Conservation (phyloP, 192 early-diverging fungal species). For the Mortierella alpina region DNA sequence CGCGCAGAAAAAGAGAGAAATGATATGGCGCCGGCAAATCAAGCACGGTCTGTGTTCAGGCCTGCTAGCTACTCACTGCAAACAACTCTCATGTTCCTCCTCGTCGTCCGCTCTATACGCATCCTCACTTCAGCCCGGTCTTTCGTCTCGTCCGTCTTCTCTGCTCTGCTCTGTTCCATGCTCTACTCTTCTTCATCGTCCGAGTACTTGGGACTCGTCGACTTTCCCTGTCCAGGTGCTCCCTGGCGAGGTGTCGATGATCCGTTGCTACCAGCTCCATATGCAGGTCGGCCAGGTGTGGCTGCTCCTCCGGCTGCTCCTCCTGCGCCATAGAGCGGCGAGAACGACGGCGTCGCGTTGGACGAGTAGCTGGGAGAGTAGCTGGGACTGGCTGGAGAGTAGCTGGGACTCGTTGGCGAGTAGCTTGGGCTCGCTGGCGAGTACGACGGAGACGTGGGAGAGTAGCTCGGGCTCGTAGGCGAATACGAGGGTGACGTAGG, state of each 20-base stretch:
- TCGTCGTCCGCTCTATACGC: no score
- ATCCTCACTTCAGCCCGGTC: no score
- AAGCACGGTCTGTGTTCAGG: no score
- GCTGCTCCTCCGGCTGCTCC: conserved; percentile 30
- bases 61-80: no score
- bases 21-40: no score
- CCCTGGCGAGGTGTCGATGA: conserved; percentile 7
- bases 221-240: conserved; percentile 18
- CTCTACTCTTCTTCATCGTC: conserved; percentile 33
- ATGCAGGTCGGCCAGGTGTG: conserved; percentile 44
- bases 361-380: conserved; percentile 72
- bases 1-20: no score
- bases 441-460: conserved; percentile 56
- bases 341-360: conserved; percentile 58
- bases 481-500: conserved; percentile 83
- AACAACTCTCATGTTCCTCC: no score
- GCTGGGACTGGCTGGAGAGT: conserved; percentile 74
- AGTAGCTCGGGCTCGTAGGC: conserved; percentile 63
- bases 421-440: conserved; percentile 46
- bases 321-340: conserved; percentile 59
- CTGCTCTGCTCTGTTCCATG: neutral
- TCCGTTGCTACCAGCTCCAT: conserved; percentile 32
- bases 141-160: no score
- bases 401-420: conserved; percentile 71
- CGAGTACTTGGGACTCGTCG: conserved; percentile 32